Evolutionary conservation across 805 yeast genomes (phyloP).

Genomic region (Hemisphaericaspora nanyangensis): DNA sequence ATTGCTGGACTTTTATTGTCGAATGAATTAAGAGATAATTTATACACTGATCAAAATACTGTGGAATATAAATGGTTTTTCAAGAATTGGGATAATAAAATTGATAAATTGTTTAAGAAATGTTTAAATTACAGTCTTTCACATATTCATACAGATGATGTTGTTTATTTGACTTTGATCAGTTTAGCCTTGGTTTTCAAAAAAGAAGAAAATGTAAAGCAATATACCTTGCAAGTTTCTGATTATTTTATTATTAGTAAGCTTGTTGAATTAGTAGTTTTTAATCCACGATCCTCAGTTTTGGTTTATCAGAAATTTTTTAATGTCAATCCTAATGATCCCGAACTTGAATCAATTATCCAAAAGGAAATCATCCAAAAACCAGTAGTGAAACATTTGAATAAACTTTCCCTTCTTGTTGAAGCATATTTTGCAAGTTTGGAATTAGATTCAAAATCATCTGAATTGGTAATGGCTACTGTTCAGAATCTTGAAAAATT

Average conservation of each 20-base stretch:
- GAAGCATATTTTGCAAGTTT: constrained; percentile 29
- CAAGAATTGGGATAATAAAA: constrained; percentile 28
- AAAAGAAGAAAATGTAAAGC: constrained; percentile 18
- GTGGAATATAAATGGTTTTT: constrained; percentile 31
- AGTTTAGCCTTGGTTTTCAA: constrained; percentile 31
- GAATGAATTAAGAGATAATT: constrained; percentile 28
- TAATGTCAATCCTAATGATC: constrained; percentile 8
- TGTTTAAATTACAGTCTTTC: constrained; percentile 22
- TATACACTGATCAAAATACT: constrained; percentile 24
- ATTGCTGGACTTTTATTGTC: constrained; percentile 44
- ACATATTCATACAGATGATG: constrained; percentile 17
- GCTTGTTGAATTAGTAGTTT: constrained; percentile 18
- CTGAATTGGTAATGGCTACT: constrained; percentile 16
- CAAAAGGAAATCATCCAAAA: constrained; percentile 15
- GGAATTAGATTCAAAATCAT: constrained; percentile 11
- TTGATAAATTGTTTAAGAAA: constrained; percentile 24
- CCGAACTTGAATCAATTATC: constrained; percentile 10
- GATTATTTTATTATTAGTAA: constrained; percentile 15
- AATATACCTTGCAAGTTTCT: constrained; percentile 17
- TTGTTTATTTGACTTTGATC: constrained; percentile 29
- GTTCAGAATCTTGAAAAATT: constrained; percentile 24
- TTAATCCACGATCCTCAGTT: constrained; percentile 8
- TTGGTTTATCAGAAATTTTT: constrained; percentile 17
- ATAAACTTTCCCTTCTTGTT: constrained; percentile 43
- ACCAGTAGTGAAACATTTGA: constrained; percentile 49